Percentiles rank a stretch among this genome's conserved stretches.
These are phyloP conservation scores for Tylopilus sp. DNA, from an alignment of 1,284 basidiomycete genomes.

Conservation along the genomic window DNA sequence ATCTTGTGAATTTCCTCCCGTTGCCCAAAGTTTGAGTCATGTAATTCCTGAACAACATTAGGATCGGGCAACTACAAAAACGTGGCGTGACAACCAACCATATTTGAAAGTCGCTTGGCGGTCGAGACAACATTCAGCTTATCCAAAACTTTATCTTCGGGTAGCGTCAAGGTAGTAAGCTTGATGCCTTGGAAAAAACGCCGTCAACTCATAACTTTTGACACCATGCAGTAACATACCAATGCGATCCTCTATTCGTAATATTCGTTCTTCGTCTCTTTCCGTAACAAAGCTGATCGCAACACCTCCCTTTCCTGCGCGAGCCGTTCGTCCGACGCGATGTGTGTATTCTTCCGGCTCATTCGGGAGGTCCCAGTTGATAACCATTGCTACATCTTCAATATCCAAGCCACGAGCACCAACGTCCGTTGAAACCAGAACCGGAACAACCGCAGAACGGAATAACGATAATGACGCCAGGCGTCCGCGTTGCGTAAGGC, in stretches of 20 bases:
- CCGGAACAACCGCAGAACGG: constrained; percentile 82
- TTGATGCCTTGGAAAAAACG: constrained; percentile 54
- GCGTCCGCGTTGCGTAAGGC: constrained; percentile 87
- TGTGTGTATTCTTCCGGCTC: constrained; percentile 78
- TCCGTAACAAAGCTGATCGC: constrained; percentile 96
- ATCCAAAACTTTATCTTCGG: constrained; percentile 83
- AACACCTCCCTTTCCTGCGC: constrained; percentile 86
- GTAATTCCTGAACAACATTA: constrained; percentile 64
- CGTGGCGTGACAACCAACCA: constrained; percentile 78
- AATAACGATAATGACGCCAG: constrained; percentile 85
- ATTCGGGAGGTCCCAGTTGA: constrained; percentile 94
- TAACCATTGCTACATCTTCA: constrained; percentile 89
- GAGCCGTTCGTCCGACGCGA: constrained; percentile 86
- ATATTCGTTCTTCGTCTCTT: constrained; percentile 81
- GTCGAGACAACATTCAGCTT: constrained; percentile 85
- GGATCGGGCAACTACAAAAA: neutral
- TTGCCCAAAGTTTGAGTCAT: constrained; percentile 89
- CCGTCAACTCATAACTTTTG: neutral
- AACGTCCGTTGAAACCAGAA: constrained; percentile 93
- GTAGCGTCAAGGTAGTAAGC: constrained; percentile 68
- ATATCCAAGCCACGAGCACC: constrained; percentile 94
- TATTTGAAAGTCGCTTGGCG: constrained; percentile 89
- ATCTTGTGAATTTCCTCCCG: constrained; percentile 77
- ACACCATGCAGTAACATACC: constrained; percentile 45
- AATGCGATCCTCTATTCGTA: constrained; percentile 84